Base-by-base conservation (phyloP, 2,329 filamentous ascomycete species). In the Colletotrichum orbiculare region DNA sequence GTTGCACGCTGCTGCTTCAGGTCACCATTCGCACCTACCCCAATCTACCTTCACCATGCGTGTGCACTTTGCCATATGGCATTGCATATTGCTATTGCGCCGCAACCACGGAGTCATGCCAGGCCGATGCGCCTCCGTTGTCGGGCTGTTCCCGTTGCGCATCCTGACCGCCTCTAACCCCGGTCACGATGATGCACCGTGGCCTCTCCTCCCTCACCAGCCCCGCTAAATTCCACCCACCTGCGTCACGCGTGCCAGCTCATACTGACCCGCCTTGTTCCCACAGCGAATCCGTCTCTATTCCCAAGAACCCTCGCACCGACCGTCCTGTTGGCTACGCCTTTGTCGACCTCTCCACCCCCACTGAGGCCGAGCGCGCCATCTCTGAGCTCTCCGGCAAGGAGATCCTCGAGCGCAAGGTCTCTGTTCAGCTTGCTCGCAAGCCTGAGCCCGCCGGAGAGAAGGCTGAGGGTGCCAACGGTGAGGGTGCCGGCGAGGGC, bases 261-360 rank as follows among this genome's bases (percentile, higher is more conserved):
- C 63, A 65, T 63, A 65, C 63, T 65, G 63, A 62, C 63, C 63
- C 58, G 54, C 49, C 57, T 64, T 62, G 60, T 61, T 11, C 25
- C 34, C 53, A 64, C 76, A 98, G 96, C 82, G 96, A 99, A 87
- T 97, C 93, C 81, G 95, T 95, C 81, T 98, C 96, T 74, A 99
- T 99, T 82, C 96, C 96, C 73, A 97, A 96, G 88, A 98, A 99
- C 87, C 96, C 96, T 78, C 95, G 96, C 81, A 99, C 95, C 82
- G 95, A 94, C 82, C 95, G 96, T 79, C 95, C 96, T 70, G 96
- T 99, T 79, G 96, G 96, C 77, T 99, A 98, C 82, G 96, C 96
- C 78, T 99, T 99, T 79, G 96, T 99, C 79, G 96, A 98, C 78
- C 91, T 99, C 71, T 96, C 93, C 68, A 97, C 95, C 70, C 93